A percentile compares a stretch with the other conserved stretches of the same genome.
phyloP scores from a whole-genome alignment of 805 yeast species.

The Candida chauliodis region DNA sequence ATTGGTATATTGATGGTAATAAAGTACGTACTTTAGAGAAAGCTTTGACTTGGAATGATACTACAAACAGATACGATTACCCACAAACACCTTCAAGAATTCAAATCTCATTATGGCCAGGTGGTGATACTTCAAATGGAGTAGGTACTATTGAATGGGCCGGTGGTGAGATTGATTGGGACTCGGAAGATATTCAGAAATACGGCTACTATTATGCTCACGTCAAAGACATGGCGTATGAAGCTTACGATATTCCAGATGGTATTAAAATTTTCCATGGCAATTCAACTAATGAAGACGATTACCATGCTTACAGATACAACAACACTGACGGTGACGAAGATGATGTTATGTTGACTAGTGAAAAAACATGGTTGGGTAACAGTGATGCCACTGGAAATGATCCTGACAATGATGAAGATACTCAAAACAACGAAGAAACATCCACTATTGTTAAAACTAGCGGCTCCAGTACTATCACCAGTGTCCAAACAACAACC shows the following conservation, averaged over 20 bases:
- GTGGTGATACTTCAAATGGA: slow-evolving; percentile 53
- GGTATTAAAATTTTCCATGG: slow-evolving; percentile 34
- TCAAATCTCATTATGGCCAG: slow-evolving; percentile 78
- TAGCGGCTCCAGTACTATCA: slow-evolving; percentile 17
- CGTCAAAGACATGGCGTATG: slow-evolving; percentile 55
- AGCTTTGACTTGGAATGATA: slow-evolving; percentile 58
- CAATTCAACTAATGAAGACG: slow-evolving; percentile 49
- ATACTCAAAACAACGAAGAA: slow-evolving; percentile 9
- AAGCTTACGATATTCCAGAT: slow-evolving; percentile 72
- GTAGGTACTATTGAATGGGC: slow-evolving; percentile 77
- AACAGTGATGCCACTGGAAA: slow-evolving; percentile 64
- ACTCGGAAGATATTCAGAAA: slow-evolving; percentile 63
- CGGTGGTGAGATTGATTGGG: slow-evolving; percentile 86
- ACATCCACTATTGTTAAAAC: slow-evolving; percentile 12
- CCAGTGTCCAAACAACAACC: slow-evolving; percentile 15
- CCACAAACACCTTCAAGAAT: slow-evolving; percentile 77
- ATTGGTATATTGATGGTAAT: slow-evolving; percentile 73
- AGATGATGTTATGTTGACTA: slow-evolving; percentile 52
- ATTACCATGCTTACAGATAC: slow-evolving; percentile 45
- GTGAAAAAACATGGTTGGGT: slow-evolving; percentile 58
- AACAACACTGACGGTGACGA: slow-evolving; percentile 41
- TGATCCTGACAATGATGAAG: slow-evolving; percentile 43
- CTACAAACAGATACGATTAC: slow-evolving; percentile 51
- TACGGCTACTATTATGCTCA: slow-evolving; percentile 81
- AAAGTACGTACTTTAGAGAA: slow-evolving; percentile 61